Evolutionary conservation across 1,139 yeast species (phyloP).

Genomic region (Pichia norvegensis): DNA sequence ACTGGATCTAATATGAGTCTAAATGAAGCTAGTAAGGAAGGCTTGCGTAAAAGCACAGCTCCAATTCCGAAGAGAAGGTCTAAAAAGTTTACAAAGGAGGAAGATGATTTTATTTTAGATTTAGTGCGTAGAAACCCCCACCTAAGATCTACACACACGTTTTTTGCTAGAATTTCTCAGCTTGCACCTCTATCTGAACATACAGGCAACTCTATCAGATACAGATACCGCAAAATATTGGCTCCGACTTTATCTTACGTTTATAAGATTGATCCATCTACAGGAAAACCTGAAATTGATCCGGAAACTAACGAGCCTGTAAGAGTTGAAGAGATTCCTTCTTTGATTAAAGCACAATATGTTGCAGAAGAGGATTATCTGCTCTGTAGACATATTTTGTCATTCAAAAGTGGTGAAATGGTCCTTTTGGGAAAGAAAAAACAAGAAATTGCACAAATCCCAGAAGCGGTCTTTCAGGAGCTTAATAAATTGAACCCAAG

Average conservation of each 20-base stretch:
- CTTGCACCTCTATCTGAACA: constrained; percentile 45
- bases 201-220: constrained; percentile 68
- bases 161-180: constrained; percentile 53
- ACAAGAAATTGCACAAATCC: constrained; percentile 27
- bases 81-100: constrained; percentile 44
- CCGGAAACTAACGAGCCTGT: constrained; percentile 36
- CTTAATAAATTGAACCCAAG: constrained; percentile 38
- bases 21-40: constrained; percentile 1
- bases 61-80: constrained; percentile 15
- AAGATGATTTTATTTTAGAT: constrained; percentile 59
- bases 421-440: constrained; percentile 19
- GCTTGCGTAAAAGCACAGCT: constrained; percentile 1
- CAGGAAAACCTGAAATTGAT: constrained; percentile 46
- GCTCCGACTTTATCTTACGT: constrained; percentile 46
- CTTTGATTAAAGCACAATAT: constrained; percentile 52
- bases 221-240: constrained; percentile 56
- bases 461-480: constrained; percentile 40
- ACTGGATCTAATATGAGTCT: neutral
- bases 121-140: constrained; percentile 59
- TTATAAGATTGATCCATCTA: constrained; percentile 46
- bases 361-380: constrained; percentile 62
- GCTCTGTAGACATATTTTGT: constrained; percentile 37
- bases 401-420: constrained; percentile 19
- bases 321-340: constrained; percentile 38
- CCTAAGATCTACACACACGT: constrained; percentile 56